These are phyloP conservation scores for Tulasnella calospora DNA, from an alignment of 768 basidiomycete genomes.

Conservation along the genomic window DNA sequence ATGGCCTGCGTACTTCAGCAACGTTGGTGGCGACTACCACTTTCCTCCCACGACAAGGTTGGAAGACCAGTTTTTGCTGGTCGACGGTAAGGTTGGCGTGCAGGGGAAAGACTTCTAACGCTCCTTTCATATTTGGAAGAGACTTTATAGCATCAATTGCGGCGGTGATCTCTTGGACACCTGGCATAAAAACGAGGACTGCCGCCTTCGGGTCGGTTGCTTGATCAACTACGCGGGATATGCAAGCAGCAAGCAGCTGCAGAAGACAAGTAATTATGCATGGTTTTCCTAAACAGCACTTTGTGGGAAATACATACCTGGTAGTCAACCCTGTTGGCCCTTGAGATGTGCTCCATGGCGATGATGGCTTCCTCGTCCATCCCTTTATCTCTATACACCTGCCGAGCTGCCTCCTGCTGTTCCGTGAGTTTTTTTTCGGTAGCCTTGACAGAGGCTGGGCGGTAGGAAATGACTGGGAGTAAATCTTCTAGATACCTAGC, in stretches of 20 bases:
- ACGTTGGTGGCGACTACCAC: conserved; percentile 88
- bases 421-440: conserved; percentile 45
- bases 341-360: conserved; percentile 56
- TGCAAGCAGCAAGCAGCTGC: conserved; percentile 50
- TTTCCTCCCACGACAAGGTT: conserved; percentile 61
- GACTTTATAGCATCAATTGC: conserved; percentile 59
- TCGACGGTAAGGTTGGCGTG: conserved; percentile 84
- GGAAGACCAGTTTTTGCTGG: conserved; percentile 78
- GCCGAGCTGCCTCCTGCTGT: conserved; percentile 45
- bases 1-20: conserved; percentile 58
- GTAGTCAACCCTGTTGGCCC: conserved; percentile 66
- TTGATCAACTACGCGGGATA: conserved; percentile 56
- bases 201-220: conserved; percentile 49
- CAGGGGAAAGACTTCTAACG: conserved; percentile 62
- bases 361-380: conserved; percentile 49
- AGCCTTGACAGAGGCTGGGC: conserved; percentile 43
- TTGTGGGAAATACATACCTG: conserved; percentile 43
- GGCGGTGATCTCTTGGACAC: conserved; percentile 79
- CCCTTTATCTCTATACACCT: conserved; percentile 49
- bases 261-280: background rate
- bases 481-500: conserved; percentile 81
- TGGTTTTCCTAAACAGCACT: background rate
- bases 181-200: conserved; percentile 84
- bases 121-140: conserved; percentile 34
- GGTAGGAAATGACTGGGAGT: conserved; percentile 54